Percentiles rank a stretch among this genome's conserved stretches.
Conservation (phyloP, 2,329 filamentous ascomycete genomes). For the Fusarium temperatum region DNA sequence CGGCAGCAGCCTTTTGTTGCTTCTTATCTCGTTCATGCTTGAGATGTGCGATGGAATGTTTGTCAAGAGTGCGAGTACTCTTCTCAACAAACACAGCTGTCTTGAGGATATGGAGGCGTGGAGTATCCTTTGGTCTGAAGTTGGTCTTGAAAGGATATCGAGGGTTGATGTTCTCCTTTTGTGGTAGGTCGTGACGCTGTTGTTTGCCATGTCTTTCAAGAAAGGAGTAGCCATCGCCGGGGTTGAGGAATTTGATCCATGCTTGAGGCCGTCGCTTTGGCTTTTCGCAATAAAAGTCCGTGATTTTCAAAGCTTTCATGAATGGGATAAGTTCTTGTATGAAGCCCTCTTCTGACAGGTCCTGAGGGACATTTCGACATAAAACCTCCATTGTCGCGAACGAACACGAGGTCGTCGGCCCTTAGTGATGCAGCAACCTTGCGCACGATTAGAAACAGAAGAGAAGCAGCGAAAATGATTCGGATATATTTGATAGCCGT, state of each 20-base stretch:
- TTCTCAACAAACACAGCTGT: constrained; percentile 41
- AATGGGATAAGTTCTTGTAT: constrained; percentile 50
- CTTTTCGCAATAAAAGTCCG: constrained; percentile 56
- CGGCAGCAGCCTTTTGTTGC: constrained; percentile 25
- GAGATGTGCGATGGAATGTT: constrained; percentile 41
- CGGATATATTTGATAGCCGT: background rate
- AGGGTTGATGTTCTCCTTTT: constrained; percentile 7
- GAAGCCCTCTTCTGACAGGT: constrained; percentile 52
- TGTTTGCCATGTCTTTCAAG: constrained; percentile 49
- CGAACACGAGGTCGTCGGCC: background rate
- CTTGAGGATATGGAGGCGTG: constrained; percentile 46
- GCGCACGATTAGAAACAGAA: background rate
- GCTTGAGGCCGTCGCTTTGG: constrained; percentile 46
- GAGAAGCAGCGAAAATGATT: fast-evolving
- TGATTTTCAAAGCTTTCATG: constrained; percentile 53
- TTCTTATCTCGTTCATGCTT: constrained; percentile 41
- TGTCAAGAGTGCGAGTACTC: constrained; percentile 48
- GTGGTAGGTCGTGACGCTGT: background rate
- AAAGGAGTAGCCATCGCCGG: constrained; percentile 53
- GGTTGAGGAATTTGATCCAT: constrained; percentile 55
- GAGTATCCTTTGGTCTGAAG: constrained; percentile 22
- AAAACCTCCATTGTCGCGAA: constrained; percentile 56
- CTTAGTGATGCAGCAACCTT: background rate
- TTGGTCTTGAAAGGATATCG: background rate
- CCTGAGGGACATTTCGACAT: constrained; percentile 53